Base-by-base conservation (phyloP, 2,329 filamentous ascomycete genomes). In the Aureobasidium sp. region DNA sequence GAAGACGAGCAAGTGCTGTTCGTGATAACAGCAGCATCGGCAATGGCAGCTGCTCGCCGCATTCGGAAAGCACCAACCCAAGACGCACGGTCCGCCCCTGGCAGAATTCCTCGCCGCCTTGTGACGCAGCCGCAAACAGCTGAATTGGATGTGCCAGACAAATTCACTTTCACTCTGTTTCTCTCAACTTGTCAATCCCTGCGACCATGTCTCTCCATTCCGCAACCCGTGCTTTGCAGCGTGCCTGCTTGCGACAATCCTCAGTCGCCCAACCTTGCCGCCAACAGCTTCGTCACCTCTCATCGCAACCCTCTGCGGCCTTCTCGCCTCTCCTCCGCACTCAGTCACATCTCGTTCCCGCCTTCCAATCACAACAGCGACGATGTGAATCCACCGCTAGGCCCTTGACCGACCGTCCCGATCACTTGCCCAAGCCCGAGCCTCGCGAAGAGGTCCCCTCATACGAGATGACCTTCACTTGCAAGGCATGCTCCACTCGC, bases 381-480 rank as follows among this genome's bases (percentile, higher is more conserved):
- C 65, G 63, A 56, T 59, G 56, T 27, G 65, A 66, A 50, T 64
- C 64, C 10, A 59, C 64, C 8, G 61, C 63, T 5, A 50, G 29
- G 24, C 67, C 71, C 24, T 67, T 71, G n/a, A 74, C 71, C 34
- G 68, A 72, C 62, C 67, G 69, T 47, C 46, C 62, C 12, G 65
- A 67, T 10, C 64, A 67, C n/a, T 53, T 63, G 13, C 61, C 64
- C 10, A 61, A 56, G 48, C n/a, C 63, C 67, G 72, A 65, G 43
- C 55, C 64, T 34, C 37, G 59, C 63, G 69, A 73, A 7, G 72
- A 78, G 62, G 73, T 78, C 39, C 90, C 90, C 1, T 85, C 89
- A 63, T 99, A 97, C 77, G 83, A 91, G 68, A 82, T 99, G 66
- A 89, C 87, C 55, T 97, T 99, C 74, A 99, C 94, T 67, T 99